A percentile compares a stretch with the other conserved stretches of the same genome.
Evolutionary conservation across 768 basidiomycete species (phyloP).

Genomic region (Tricholoma saponaceum): DNA sequence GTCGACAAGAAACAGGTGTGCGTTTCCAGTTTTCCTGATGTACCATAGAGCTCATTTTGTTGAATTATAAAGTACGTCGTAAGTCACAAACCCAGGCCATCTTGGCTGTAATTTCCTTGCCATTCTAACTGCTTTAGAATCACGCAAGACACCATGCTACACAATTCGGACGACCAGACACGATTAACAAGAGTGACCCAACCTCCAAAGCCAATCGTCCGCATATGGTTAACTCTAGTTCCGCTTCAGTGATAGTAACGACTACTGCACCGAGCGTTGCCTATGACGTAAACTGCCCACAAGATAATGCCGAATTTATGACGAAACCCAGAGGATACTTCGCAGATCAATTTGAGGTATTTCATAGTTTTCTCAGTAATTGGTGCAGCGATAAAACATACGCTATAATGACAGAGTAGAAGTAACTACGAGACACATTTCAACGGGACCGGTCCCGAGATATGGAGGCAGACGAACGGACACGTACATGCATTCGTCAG

Average conservation of each 20-base stretch:
- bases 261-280: constrained; percentile 40
- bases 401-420: constrained; percentile 53
- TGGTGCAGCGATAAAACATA: neutral
- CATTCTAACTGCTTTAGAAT: constrained; percentile 49
- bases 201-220: constrained; percentile 12
- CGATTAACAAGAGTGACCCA: constrained; percentile 18
- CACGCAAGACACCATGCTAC: constrained; percentile 77
- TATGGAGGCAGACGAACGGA: constrained; percentile 90
- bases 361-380: neutral
- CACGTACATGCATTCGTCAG: constrained; percentile 79
- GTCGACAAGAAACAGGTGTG: constrained; percentile 92
- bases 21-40: constrained; percentile 2
- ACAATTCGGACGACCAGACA: constrained; percentile 56
- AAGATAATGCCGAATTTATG: constrained; percentile 38
- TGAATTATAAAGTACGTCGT: constrained; percentile 54
- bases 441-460: constrained; percentile 89
- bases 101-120: neutral
- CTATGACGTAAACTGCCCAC: constrained; percentile 30
- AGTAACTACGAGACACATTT: constrained; percentile 91
- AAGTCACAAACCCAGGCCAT: constrained; percentile 22
- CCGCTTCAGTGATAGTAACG: constrained; percentile 49
- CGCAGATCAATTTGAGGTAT: constrained; percentile 90
- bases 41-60: neutral
- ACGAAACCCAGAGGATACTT: constrained; percentile 79
- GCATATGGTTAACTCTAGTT: constrained; percentile 37